Evolutionary conservation across 163 green algal species (phyloP), one percentile per base, ranked within the genome.

Genomic region (Chlamydomonas reinhardtii): DNA sequence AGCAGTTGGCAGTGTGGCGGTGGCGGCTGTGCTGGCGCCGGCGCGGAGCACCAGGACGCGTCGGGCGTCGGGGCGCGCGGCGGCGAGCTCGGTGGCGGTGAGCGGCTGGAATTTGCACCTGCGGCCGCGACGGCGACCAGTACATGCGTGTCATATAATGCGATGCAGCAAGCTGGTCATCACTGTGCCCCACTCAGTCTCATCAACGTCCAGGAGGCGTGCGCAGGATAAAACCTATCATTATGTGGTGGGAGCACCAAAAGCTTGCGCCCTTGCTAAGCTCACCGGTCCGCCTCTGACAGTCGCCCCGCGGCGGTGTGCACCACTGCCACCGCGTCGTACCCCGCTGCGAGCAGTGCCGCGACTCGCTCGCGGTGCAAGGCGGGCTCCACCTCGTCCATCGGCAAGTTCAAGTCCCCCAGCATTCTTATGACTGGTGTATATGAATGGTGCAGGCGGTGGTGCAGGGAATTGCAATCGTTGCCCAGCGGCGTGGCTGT

Each of bases 341-440:
- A 90, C 5, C 86, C 86, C 11, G 69, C 32, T 12, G 62, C 15
- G 4, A 85, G 65, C 19, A 87, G 65, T 8, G 73, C 74, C 5
- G 54, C 66, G 32, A 88, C 59, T 6, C 86, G 73, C 65, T 90
- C 74, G 19, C 69, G 70, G n/a, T 86, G 87, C 37, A 89, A 17
- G 25, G 37, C 31, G 22, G 62, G 56, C 34, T 83, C 81, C 4
- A 71, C 34, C 43, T 84, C 76, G 22, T 88, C 74, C 1, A 83
- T 48, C 20, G 79, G 75, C 16, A 91, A 64, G 29, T 24, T 82
- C 12, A 90, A 27, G 68, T 87, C 79, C 15, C 69, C 75, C 3
- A 83, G 66, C 77, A 86, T 90, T 14, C 29, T 74, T 29, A 16
- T 11, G 62, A 34, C 25, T 69, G 14, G 62, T 31, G 17, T 69